Percentiles rank a stretch among this genome's conserved stretches.
These are phyloP conservation scores for Phyllosticta paracitricarpa DNA, from an alignment of 2,329 filamentous ascomycete species.

Conservation along the genomic window DNA sequence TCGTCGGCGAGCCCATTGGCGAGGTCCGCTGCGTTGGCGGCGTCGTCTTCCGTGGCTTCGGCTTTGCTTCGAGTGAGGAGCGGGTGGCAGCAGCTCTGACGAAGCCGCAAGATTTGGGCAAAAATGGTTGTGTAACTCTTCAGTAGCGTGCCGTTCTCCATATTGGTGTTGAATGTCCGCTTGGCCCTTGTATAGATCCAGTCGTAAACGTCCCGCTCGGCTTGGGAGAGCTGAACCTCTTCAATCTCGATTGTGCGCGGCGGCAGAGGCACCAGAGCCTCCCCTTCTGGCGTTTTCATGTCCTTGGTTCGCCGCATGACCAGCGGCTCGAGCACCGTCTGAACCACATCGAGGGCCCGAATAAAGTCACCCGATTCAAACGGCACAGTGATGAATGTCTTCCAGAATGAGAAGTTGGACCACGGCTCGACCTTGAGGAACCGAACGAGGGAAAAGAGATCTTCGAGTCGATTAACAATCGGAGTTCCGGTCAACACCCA, in stretches of 20 bases:
- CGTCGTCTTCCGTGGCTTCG: conserved; percentile 78
- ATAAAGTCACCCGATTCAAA: conserved; percentile 95
- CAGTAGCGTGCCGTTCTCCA: conserved; percentile 84
- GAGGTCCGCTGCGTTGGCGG: conserved; percentile 65
- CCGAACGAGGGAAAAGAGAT: conserved; percentile 83
- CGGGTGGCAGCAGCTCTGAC: conserved; percentile 92
- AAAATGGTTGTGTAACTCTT: conserved; percentile 97
- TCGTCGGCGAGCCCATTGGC: conserved; percentile 80
- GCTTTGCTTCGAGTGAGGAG: conserved; percentile 76
- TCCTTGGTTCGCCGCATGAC: conserved; percentile 93
- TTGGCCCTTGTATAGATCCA: conserved; percentile 79
- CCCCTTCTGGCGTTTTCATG: conserved; percentile 88
- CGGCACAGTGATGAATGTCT: conserved; percentile 93
- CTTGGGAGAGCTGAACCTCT: conserved; percentile 71
- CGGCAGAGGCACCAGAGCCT: conserved; percentile 72
- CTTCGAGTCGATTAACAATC: conserved; percentile 91
- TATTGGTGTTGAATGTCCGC: conserved; percentile 71
- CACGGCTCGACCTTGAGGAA: conserved; percentile 94
- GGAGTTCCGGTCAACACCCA: conserved; percentile 94
- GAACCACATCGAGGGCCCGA: conserved; percentile 87
- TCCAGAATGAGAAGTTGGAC: conserved; percentile 99
- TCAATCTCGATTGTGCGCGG: conserved; percentile 76
- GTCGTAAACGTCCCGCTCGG: conserved; percentile 86
- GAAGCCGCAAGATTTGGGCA: conserved; percentile 83
- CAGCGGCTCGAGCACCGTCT: conserved; percentile 91